Evolutionary conservation across 1,284 basidiomycete genomes (phyloP), one percentile per base, ranked within the genome.

Genomic region (Apiotrichum porosum): DNA sequence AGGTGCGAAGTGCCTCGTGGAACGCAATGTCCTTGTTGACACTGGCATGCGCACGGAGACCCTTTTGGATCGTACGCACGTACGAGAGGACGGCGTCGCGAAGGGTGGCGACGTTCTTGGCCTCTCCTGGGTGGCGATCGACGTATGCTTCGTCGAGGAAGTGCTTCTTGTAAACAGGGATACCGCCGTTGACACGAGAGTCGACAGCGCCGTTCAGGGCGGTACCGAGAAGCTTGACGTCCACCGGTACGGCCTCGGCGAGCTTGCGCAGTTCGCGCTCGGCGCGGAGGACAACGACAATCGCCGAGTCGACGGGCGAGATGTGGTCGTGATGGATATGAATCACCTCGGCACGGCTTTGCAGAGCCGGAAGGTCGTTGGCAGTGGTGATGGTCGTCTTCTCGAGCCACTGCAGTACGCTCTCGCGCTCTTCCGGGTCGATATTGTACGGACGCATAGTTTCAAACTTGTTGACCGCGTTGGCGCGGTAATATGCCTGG

Each of bases 271-370:
- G 49, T 10, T 52, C 52, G 21, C 51, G 51, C 9, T 63, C 65
- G 9, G 62, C 65, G 35, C 57, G 59, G 18, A 85, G 81, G 3
- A 97, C 83, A 51, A 92, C 89, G 23, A 80, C 78, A 6, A 95
- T 74, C 1, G 93, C 92, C 51, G 81, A 85, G 61, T 91, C 85
- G 14, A 97, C 76, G 0, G 94, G 92, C 6, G 88, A 89, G 43
- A 95, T 83, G 68, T 94, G 86, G 40, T 83, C 76, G 31, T 86
- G 75, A 36, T 84, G 79, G 31, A 84, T 76, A 32, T 81, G 83
- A n/a, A 91, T 77, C 24, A 97, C 82, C 65, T 97, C 91, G 6
- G 90, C 92, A 15, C 94, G 81, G 35, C 88, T 83, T 31, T 97
- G 79, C 4, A 97, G 86, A 0, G 90, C 92, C 0, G 94, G 94